Percentiles rank a stretch among this genome's conserved stretches.
These are phyloP conservation scores for Musa acuminata DNA, from an alignment of 176 grass and related monocot species.

Conservation along the genomic window DNA sequence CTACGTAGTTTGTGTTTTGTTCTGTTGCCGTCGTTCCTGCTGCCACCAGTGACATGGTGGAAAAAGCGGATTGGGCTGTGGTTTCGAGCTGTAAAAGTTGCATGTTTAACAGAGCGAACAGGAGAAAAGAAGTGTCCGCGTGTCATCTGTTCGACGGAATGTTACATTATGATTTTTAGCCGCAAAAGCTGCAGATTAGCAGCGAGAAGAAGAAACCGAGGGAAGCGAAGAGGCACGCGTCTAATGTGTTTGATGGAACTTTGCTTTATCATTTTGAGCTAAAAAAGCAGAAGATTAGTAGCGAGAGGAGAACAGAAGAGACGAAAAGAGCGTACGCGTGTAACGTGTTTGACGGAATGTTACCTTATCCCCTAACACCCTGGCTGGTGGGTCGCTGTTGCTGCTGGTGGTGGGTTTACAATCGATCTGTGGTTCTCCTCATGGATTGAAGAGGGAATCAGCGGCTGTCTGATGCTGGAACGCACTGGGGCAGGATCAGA, in stretches of 20 bases:
- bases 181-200: neutral
- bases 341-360: neutral
- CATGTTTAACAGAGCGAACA: too few relatives aligned
- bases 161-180: neutral
- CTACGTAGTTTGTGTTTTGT: neutral
- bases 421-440: neutral
- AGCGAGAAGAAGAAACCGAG: neutral
- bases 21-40: neutral
- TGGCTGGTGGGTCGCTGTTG: conserved; percentile 35
- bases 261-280: neutral
- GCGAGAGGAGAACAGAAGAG: neutral
- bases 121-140: too few relatives aligned
- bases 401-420: neutral
- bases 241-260: neutral
- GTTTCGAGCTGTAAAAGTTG: too few relatives aligned
- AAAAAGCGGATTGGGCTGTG: too few relatives aligned
- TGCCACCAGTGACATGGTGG: neutral
- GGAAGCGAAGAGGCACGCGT: neutral
- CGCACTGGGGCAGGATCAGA: neutral
- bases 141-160: too few relatives aligned
- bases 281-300: neutral
- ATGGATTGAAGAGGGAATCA: neutral
- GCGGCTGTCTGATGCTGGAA: neutral
- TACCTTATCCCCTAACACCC: conserved; percentile 20
- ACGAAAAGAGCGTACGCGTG: neutral